Percentiles rank a stretch among this genome's conserved stretches.
Evolutionary conservation across 345 rosid genomes (phyloP).

Genomic region (Aquilaria sinensis): DNA sequence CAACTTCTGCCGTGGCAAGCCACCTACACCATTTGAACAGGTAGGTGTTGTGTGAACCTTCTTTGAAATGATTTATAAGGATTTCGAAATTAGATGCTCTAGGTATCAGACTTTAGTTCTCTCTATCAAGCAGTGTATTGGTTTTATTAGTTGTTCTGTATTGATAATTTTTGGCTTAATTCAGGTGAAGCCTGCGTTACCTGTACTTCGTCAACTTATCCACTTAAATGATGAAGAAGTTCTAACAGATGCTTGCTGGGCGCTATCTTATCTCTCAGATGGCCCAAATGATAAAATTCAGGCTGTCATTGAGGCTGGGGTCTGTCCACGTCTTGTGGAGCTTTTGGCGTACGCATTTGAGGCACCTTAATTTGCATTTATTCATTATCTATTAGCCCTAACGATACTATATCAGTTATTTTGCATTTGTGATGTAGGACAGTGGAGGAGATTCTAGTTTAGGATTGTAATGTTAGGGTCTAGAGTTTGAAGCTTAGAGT

Average conservation of each 20-base stretch:
- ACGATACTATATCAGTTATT: too few relatives aligned
- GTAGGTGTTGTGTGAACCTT: conserved; percentile 20
- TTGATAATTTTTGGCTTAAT: conserved; percentile 10
- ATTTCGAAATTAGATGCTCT: background rate
- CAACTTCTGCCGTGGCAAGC: conserved; percentile 73
- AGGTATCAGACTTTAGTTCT: background rate
- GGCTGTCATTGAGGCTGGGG: conserved; percentile 77
- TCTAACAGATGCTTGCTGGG: conserved; percentile 91
- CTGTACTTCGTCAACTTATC: conserved; percentile 68
- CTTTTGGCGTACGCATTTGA: conserved; percentile 55
- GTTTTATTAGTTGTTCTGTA: background rate
- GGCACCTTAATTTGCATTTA: too few relatives aligned
- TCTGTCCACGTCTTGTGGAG: conserved; percentile 75
- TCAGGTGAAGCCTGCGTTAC: conserved; percentile 80
- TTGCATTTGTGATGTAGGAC: too few relatives aligned
- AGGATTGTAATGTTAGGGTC: too few relatives aligned
- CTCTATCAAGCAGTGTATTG: background rate
- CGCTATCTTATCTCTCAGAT: conserved; percentile 66
- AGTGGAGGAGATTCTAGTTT: too few relatives aligned
- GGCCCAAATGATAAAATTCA: conserved; percentile 90
- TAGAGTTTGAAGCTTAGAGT: too few relatives aligned
- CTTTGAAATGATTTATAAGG: background rate
- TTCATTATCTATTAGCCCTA: too few relatives aligned
- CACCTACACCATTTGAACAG: conserved; percentile 70
- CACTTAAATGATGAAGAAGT: conserved; percentile 79